Conservation (phyloP, 1,284 basidiomycete genomes). For the Prillingera fragicola region DNA sequence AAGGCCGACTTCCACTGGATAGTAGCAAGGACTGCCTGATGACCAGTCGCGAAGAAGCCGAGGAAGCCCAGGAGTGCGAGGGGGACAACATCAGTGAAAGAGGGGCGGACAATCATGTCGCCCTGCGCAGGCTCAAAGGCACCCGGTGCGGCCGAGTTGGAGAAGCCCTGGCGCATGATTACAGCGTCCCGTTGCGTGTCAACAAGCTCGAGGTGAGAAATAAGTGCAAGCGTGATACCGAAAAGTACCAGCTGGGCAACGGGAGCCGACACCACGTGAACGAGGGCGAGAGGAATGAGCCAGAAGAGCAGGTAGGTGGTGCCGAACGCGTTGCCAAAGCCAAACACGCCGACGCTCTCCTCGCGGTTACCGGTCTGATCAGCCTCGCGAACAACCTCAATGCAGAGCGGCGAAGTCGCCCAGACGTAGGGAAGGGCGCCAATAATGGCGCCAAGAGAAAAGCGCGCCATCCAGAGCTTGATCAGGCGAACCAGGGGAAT, state of each 20-base stretch:
- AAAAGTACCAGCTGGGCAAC: conserved; percentile 74
- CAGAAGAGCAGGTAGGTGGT: conserved; percentile 79
- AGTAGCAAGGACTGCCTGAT: conserved; percentile 80
- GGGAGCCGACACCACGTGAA: conserved; percentile 67
- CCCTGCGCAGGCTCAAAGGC: conserved; percentile 52
- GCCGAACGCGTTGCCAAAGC: conserved; percentile 86
- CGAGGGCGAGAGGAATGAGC: conserved; percentile 58
- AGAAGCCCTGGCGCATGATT: conserved; percentile 48
- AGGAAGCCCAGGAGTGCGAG: conserved; percentile 70
- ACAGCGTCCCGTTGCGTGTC: conserved; percentile 72
- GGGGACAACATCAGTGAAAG: conserved; percentile 64
- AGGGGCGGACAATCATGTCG: conserved; percentile 47
- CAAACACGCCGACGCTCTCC: conserved; percentile 64
- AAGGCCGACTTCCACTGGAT: conserved; percentile 97
- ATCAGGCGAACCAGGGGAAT: conserved; percentile 50
- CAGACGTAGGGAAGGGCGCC: conserved; percentile 60
- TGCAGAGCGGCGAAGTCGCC: conserved; percentile 64
- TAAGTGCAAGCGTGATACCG: conserved; percentile 58
- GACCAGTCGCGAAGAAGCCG: conserved; percentile 81
- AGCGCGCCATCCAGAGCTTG: conserved; percentile 61
- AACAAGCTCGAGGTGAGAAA: conserved; percentile 68
- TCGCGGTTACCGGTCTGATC: conserved; percentile 34
- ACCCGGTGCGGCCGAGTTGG: conserved; percentile 25
- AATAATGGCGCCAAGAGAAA: conserved; percentile 54
- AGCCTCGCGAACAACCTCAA: conserved; percentile 55